Percentiles rank a stretch among this genome's conserved stretches.
These are phyloP conservation scores for Cydonia oblonga DNA, from an alignment of 331 rosid species.

Conservation along the genomic window DNA sequence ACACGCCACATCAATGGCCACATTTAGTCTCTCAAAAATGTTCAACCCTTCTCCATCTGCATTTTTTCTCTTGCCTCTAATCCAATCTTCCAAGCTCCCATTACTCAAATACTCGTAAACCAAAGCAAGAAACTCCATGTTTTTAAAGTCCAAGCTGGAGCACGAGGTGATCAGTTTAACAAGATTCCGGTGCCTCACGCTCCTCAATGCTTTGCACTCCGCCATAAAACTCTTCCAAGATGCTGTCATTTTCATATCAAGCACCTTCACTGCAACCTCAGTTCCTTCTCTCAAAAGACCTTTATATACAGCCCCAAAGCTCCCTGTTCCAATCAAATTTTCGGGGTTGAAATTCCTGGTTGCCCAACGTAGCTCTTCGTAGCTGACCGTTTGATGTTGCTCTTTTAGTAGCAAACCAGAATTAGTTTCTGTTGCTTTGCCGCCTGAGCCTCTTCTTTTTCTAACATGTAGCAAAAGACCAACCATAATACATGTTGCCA, in stretches of 20 bases:
- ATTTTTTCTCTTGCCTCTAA: slow-evolving; percentile 31
- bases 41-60: slow-evolving; percentile 32
- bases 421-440: neutral
- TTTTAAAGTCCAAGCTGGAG: slow-evolving; percentile 51
- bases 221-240: slow-evolving; percentile 60
- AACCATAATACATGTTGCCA: slow-evolving; percentile 20
- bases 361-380: slow-evolving; percentile 49
- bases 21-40: slow-evolving; percentile 44
- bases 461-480: slow-evolving; percentile 21
- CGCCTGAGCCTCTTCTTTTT: slow-evolving; percentile 5
- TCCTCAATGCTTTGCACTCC: slow-evolving; percentile 58
- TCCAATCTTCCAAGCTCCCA: slow-evolving; percentile 72
- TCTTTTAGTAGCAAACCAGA: slow-evolving; percentile 14
- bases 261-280: slow-evolving; percentile 57
- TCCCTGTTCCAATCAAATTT: slow-evolving; percentile 50
- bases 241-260: slow-evolving; percentile 27
- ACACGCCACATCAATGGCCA: slow-evolving; percentile 45
- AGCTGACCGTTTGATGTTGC: slow-evolving; percentile 41
- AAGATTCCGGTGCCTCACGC: slow-evolving; percentile 59
- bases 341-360: slow-evolving; percentile 40
- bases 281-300: slow-evolving; percentile 34
- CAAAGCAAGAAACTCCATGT: slow-evolving; percentile 49
- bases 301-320: slow-evolving; percentile 67
- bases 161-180: slow-evolving; percentile 61
- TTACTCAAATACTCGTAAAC: slow-evolving; percentile 53